These are phyloP conservation scores for Eucalyptus polybractea DNA, from an alignment of 345 rosid genomes.

Conservation along the genomic window DNA sequence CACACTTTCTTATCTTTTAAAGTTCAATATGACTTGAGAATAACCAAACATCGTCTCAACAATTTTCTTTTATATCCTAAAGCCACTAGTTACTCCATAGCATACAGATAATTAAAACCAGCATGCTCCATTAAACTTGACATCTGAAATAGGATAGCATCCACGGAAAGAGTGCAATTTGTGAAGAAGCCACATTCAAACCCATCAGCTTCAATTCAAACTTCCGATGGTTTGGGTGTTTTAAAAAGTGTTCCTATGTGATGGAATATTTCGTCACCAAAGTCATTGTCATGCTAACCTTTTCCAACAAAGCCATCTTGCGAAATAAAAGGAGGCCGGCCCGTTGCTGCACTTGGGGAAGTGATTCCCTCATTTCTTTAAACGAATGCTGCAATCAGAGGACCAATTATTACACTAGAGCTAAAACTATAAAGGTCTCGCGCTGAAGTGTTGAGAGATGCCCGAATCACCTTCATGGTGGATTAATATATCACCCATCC, in stretches of 20 bases:
- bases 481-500: background rate
- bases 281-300: background rate
- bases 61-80: background rate
- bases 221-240: background rate
- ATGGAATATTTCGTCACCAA: background rate
- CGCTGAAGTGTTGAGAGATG: background rate
- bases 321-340: background rate
- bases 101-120: background rate
- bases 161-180: background rate
- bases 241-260: background rate
- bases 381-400: background rate
- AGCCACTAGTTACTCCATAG: background rate
- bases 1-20: background rate
- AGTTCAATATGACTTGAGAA: background rate
- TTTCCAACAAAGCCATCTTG: background rate
- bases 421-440: background rate
- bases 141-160: background rate
- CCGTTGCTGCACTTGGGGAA: background rate
- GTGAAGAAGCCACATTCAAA: background rate
- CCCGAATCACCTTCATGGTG: background rate
- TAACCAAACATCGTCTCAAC: background rate
- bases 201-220: background rate
- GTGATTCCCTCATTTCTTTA: background rate
- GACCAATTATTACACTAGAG: background rate
- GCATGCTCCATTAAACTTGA: background rate